Percentiles rank a stretch among this genome's conserved stretches.
phyloP scores from a whole-genome alignment of 768 basidiomycete species.

The Hypholoma fasciculare region DNA sequence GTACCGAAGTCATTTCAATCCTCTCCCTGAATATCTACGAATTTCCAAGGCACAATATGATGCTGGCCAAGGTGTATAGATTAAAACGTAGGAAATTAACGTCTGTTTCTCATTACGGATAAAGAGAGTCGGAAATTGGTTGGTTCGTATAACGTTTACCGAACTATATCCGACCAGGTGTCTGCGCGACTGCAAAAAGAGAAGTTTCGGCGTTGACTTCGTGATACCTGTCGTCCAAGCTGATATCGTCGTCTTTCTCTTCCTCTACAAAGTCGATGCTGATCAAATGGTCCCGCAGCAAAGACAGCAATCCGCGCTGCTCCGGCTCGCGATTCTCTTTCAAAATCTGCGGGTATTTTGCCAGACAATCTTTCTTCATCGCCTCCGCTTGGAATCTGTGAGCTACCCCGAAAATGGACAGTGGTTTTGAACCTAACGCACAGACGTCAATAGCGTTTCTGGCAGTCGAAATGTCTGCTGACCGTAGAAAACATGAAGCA shows the following conservation, averaged over 20 bases:
- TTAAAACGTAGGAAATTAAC: too few species aligned
- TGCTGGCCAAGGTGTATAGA: too few species aligned
- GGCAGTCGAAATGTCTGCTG: not conserved
- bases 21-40: too few species aligned
- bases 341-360: not conserved
- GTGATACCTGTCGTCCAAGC: not conserved
- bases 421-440: not conserved
- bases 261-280: not conserved
- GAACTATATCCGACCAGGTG: too few species aligned
- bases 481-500: conserved; percentile 20
- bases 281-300: not conserved
- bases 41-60: too few species aligned
- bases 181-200: too few species aligned
- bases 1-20: too few species aligned
- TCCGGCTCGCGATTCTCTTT: not conserved
- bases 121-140: too few species aligned
- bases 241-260: not conserved
- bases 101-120: too few species aligned
- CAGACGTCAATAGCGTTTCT: not conserved
- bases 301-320: not conserved
- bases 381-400: not conserved
- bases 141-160: too few species aligned
- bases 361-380: not conserved
- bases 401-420: not conserved
- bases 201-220: too few species aligned